phyloP scores from a whole-genome alignment of 495 filamentous ascomycete genomes.

The Penicillium ochrochloron region DNA sequence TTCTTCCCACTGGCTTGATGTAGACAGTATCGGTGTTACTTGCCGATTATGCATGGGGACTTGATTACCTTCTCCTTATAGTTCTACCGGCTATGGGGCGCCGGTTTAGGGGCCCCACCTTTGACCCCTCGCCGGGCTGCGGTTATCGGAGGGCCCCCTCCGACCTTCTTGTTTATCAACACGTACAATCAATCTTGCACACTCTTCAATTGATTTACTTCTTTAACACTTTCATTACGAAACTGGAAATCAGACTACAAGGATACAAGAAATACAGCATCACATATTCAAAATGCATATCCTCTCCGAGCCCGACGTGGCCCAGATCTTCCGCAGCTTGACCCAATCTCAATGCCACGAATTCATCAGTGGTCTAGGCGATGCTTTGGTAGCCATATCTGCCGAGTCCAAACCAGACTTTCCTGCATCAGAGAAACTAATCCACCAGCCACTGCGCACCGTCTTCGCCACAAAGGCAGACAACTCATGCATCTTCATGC shows the following conservation, averaged over 20 bases:
- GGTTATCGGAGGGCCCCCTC: constrained; percentile 13
- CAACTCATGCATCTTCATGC: constrained; percentile 89
- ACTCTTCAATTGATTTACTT: background rate
- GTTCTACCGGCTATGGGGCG: background rate
- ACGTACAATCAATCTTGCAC: background rate
- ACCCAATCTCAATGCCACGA: constrained; percentile 38
- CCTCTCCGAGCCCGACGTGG: constrained; percentile 46
- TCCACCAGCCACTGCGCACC: constrained; percentile 78
- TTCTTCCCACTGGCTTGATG: background rate
- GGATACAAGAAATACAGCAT: background rate
- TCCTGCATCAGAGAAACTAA: constrained; percentile 31
- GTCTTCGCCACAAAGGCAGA: constrained; percentile 66
- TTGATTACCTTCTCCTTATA: background rate
- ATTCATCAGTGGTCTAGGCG: constrained; percentile 38
- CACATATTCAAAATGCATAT: constrained; percentile 43
- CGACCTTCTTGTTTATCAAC: background rate
- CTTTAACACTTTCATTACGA: background rate
- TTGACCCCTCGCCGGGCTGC: constrained; percentile 8
- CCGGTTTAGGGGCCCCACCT: background rate
- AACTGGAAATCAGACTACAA: background rate
- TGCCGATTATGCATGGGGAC: constrained; percentile 9
- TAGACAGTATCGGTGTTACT: constrained; percentile 8
- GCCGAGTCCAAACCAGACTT: constrained; percentile 29
- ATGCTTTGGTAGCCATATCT: constrained; percentile 38
- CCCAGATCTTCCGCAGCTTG: constrained; percentile 42